Evolutionary conservation across 306 rosid genomes (phyloP).

Genomic region (Begonia loranthoides): DNA sequence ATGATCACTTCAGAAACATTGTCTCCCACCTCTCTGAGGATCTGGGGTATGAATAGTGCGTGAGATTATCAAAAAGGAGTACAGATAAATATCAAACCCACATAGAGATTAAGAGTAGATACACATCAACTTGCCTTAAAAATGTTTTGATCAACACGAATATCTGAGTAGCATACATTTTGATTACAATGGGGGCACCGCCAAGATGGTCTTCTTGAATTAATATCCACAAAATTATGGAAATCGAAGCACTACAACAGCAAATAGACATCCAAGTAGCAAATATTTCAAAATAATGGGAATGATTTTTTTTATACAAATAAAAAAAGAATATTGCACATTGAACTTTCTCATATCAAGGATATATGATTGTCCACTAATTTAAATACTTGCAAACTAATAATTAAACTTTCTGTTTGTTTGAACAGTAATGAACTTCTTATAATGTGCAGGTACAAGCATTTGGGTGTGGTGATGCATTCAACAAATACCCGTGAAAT

Average conservation of each 20-base stretch:
- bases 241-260: constrained; percentile 82
- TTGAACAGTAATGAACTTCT: too few relatives aligned
- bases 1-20: constrained; percentile 54
- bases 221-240: constrained; percentile 44
- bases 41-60: constrained; percentile 23
- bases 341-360: too few relatives aligned
- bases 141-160: constrained; percentile 71
- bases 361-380: too few relatives aligned
- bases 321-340: too few relatives aligned
- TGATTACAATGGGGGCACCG: constrained; percentile 96
- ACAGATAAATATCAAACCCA: constrained; percentile 10
- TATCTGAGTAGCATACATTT: constrained; percentile 51
- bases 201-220: constrained; percentile 83
- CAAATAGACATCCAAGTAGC: constrained; percentile 6
- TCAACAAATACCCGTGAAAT: too few relatives aligned
- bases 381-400: too few relatives aligned
- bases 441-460: too few relatives aligned
- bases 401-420: too few relatives aligned
- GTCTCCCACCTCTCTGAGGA: constrained; percentile 61
- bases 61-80: constrained; percentile 1
- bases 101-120: constrained; percentile 11
- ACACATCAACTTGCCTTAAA: constrained; percentile 54
- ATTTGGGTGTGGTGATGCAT: too few relatives aligned
- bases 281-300: constrained; percentile 1
- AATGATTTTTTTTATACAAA: neutral